phyloP scores from a whole-genome alignment of 2,329 filamentous ascomycete genomes.

The Shiraia bambusicola region DNA sequence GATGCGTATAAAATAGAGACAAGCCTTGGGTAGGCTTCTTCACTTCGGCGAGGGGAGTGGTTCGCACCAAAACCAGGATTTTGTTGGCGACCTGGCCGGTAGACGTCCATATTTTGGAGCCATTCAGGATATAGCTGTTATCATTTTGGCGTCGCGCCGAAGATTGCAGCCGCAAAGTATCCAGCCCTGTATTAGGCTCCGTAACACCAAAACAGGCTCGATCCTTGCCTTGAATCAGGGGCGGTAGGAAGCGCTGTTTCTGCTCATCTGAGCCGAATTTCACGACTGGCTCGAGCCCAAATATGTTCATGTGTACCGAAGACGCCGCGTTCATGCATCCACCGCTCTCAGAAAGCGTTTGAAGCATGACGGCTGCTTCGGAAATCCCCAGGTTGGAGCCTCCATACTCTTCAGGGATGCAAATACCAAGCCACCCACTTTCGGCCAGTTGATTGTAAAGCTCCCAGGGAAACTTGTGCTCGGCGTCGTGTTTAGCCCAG shows the following conservation, averaged over 20 bases:
- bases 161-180: slow-evolving; percentile 67
- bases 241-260: slow-evolving; percentile 63
- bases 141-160: slow-evolving; percentile 54
- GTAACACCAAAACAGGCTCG: slow-evolving; percentile 80
- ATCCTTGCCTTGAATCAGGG: slow-evolving; percentile 70
- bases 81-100: slow-evolving; percentile 79
- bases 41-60: slow-evolving; percentile 67
- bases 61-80: slow-evolving; percentile 81
- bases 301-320: slow-evolving; percentile 64
- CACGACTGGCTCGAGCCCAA: slow-evolving; percentile 73
- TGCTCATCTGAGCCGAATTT: slow-evolving; percentile 70
- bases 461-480: slow-evolving; percentile 69
- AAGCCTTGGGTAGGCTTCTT: slow-evolving; percentile 71
- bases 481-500: slow-evolving; percentile 73
- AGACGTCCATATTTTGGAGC: slow-evolving; percentile 65
- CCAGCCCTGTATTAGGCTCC: slow-evolving; percentile 78
- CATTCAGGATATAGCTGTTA: slow-evolving; percentile 58
- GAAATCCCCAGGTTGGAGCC: slow-evolving; percentile 75
- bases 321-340: slow-evolving; percentile 73
- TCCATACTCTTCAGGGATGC: slow-evolving; percentile 71
- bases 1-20: slow-evolving; percentile 77
- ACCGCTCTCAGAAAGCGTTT: slow-evolving; percentile 73
- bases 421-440: slow-evolving; percentile 80
- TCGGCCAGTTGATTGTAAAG: slow-evolving; percentile 73
- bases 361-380: slow-evolving; percentile 85